phyloP scores from a whole-genome alignment of 257 asterid genomes.

The Primulina huaijiensis region DNA sequence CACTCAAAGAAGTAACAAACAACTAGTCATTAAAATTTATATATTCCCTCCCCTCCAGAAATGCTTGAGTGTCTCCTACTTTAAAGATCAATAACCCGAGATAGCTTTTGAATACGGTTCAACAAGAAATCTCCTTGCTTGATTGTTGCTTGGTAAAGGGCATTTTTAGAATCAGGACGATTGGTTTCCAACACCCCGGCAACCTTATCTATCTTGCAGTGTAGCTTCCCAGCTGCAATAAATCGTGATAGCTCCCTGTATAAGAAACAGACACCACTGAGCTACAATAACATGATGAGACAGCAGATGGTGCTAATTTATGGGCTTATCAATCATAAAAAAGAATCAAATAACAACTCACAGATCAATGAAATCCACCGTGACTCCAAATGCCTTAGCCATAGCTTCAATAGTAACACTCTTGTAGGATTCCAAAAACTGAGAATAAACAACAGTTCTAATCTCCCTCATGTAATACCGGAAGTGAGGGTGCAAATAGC shows the following conservation, averaged over 20 bases:
- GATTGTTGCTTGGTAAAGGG: conserved; percentile 85
- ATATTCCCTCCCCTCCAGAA: neutral
- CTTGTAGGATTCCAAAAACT: conserved; percentile 80
- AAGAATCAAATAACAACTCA: conserved; percentile 28
- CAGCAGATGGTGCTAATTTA: neutral
- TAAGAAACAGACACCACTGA: conserved; percentile 3
- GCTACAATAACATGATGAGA: conserved; percentile 4
- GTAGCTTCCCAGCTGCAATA: conserved; percentile 80
- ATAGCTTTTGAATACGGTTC: conserved; percentile 89
- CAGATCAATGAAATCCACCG: conserved; percentile 73
- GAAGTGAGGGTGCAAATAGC: conserved; percentile 70
- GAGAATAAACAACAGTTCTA: conserved; percentile 74
- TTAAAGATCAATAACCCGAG: conserved; percentile 91
- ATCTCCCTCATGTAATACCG: conserved; percentile 81
- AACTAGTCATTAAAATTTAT: neutral
- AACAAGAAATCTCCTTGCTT: conserved; percentile 92
- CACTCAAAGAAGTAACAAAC: conserved; percentile 12
- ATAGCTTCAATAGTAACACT: conserved; percentile 79
- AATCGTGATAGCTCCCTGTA: conserved; percentile 75
- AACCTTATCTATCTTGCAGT: conserved; percentile 84
- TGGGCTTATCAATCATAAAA: neutral
- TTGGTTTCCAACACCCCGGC: conserved; percentile 85
- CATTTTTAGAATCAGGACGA: conserved; percentile 92
- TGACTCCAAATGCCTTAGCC: conserved; percentile 79
- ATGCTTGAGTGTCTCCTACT: neutral